Conservation (phyloP, 1,284 basidiomycete species). For the Trametes pubescens region DNA sequence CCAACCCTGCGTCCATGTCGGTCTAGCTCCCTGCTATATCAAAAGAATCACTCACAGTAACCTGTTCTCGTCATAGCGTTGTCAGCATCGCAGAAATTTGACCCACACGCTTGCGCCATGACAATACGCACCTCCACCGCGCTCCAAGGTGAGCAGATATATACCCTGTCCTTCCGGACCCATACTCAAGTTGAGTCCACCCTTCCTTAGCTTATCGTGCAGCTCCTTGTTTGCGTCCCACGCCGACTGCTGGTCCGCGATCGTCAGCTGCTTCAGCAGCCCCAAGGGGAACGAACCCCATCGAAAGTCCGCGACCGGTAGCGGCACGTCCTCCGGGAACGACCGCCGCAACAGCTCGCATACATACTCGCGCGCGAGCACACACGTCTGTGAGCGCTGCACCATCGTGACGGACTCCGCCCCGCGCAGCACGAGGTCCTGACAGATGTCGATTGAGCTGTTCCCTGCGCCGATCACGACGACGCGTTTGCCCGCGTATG, state of each 20-base stretch:
- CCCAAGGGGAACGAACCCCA: slow-evolving; percentile 51
- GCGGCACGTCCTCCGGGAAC: slow-evolving; percentile 54
- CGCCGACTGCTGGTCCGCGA: slow-evolving; percentile 33
- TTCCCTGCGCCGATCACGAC: slow-evolving; percentile 61
- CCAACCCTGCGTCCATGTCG: slow-evolving; percentile 36
- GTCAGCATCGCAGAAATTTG: background rate
- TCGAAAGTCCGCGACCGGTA: slow-evolving; percentile 56
- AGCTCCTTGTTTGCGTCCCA: slow-evolving; percentile 51
- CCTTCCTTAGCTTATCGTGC: slow-evolving; percentile 61
- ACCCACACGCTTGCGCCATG: background rate
- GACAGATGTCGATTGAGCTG: slow-evolving; percentile 54
- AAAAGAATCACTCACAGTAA: slow-evolving; percentile 21
- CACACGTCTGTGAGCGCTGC: slow-evolving; percentile 43
- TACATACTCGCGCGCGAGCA: slow-evolving; percentile 41
- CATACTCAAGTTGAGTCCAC: slow-evolving; percentile 63
- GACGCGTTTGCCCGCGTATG: slow-evolving; percentile 53
- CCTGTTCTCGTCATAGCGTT: slow-evolving; percentile 4
- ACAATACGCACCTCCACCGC: slow-evolving; percentile 26
- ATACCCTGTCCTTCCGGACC: slow-evolving; percentile 66
- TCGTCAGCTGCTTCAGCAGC: slow-evolving; percentile 45
- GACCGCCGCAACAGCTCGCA: slow-evolving; percentile 32
- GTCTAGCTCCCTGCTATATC: background rate
- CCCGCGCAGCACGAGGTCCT: slow-evolving; percentile 54
- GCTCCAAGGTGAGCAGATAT: slow-evolving; percentile 47
- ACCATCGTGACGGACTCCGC: slow-evolving; percentile 44